phyloP scores from a whole-genome alignment of 2,329 filamentous ascomycete genomes.

The Aspergillus udagawae region DNA sequence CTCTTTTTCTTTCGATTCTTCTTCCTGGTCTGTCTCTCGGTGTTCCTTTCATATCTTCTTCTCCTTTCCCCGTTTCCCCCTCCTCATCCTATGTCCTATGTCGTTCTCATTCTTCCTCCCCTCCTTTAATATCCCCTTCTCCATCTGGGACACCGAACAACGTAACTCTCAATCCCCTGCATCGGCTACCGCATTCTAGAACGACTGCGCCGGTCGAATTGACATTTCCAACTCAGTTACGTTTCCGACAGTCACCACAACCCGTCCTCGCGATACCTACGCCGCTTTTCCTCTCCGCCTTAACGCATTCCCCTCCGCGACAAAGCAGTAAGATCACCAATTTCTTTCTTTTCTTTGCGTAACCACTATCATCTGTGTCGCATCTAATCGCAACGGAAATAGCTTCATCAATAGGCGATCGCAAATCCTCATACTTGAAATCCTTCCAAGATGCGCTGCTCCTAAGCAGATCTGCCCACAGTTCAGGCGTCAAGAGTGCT shows the following conservation, averaged over 20 bases:
- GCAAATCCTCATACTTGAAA: conserved; percentile 2
- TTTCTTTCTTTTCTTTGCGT: background rate
- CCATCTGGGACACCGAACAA: conserved; percentile 3
- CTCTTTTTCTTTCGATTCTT: conserved; percentile 10
- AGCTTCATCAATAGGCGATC: conserved; percentile 2
- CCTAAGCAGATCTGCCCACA: conserved; percentile 25
- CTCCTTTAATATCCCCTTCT: conserved; percentile 9
- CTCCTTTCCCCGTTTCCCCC: conserved; percentile 14
- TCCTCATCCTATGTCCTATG: conserved; percentile 4
- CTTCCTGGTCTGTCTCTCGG: conserved; percentile 5
- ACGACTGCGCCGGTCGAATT: conserved; percentile 5
- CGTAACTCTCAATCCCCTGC: conserved; percentile 5
- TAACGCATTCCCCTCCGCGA: conserved; percentile 4
- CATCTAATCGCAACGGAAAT: conserved; percentile 7
- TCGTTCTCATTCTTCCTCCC: conserved; percentile 8
- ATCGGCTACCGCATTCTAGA: conserved; percentile 10
- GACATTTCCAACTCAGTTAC: conserved; percentile 12
- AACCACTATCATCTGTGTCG: conserved; percentile 4
- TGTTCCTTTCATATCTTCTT: conserved; percentile 10
- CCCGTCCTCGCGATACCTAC: conserved; percentile 14
- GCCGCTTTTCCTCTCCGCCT: conserved; percentile 13
- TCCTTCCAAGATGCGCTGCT: conserved; percentile 23
- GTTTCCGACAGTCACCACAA: background rate
- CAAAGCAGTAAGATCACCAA: background rate
- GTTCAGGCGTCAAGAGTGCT: conserved; percentile 22